Evolutionary conservation across 257 asterid species (phyloP), one percentile per base, ranked within the genome.

Genomic region (Solanum neorickii): DNA sequence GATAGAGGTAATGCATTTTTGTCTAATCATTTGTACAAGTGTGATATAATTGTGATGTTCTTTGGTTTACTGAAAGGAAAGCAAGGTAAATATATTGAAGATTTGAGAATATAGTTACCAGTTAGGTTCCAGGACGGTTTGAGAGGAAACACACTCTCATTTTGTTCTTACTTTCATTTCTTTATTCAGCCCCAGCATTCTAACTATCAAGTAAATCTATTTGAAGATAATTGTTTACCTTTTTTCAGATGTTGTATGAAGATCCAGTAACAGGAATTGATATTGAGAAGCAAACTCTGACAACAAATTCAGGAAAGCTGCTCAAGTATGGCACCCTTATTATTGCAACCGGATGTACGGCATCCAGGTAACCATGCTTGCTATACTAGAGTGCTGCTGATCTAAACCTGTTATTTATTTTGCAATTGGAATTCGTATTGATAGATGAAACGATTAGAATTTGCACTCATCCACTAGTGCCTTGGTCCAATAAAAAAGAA

Each of bases 1-100:
- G 90, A 95, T 96, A 90, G 98, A 96, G 97, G 98, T 96, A 91
- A 90, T 82, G 84, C 70, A 11, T 49, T 82, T 49, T 82, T 82
- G 69, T 82, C 27, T 76, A 76, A n/a, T 76, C 60, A 49, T 10
- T 82, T 82, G 20, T 49, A 18, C 69, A 18, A 82, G 69, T 82
- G 15, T 49, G 85, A 16, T 80, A 11, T 49, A 47, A 18, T 29
- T 80, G 8, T 80, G 68, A 16, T 10, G 15, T 9, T 78, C 6
- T 80, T 31, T 80, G 69, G 44, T 80, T 80, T 47, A 10, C 69
- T 80, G 18, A 29, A 47, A 47, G 27, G 85, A 18, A 80, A 80
- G 69, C 44, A 29, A 27, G 66, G 56, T 33, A 80, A 29, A 46
- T 47, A 4, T 29, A 35, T 27, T 31, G 37, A 82, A 85, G 21